Percentiles rank a stretch among this genome's conserved stretches.
Evolutionary conservation across 208 protist genomes (phyloP).

Genomic region (Wallacemonas sp.): DNA sequence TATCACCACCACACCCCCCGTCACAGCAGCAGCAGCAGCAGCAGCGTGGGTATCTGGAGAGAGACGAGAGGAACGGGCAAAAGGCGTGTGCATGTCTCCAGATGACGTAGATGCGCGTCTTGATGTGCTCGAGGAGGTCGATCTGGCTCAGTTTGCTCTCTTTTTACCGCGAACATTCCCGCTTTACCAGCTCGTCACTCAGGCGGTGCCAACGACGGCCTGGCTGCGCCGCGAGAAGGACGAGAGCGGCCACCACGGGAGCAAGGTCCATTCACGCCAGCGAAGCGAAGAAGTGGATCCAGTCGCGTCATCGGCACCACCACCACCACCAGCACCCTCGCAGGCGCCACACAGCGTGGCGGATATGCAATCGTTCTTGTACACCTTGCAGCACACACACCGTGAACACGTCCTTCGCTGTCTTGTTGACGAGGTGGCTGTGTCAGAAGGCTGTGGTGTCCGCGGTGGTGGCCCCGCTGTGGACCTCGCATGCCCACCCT

Average conservation of each 20-base stretch:
- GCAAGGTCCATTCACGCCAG: too few species aligned
- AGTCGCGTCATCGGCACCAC: too few species aligned
- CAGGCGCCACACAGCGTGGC: neutral
- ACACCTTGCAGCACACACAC: neutral
- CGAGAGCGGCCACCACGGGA: neutral
- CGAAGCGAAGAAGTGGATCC: too few species aligned
- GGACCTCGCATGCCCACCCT: too few species aligned
- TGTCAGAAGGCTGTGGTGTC: neutral
- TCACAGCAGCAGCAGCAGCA: neutral
- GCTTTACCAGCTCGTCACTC: slow-evolving; percentile 48
- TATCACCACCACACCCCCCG: too few species aligned
- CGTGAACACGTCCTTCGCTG: slow-evolving; percentile 13
- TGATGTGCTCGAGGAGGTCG: slow-evolving; percentile 64
- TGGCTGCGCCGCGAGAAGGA: slow-evolving; percentile 2
- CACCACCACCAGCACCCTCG: too few species aligned
- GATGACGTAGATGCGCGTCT: slow-evolving; percentile 32
- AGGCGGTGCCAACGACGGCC: slow-evolving; percentile 58
- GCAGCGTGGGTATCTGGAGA: neutral
- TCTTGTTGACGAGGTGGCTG: neutral
- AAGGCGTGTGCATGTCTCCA: neutral
- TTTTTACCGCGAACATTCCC: slow-evolving; percentile 61
- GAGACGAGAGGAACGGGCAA: neutral
- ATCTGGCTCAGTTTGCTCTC: slow-evolving; percentile 58
- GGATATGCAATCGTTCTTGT: neutral
- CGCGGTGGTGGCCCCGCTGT: neutral